Conservation (phyloP, 768 basidiomycete species). For the Boletus huronensis region DNA sequence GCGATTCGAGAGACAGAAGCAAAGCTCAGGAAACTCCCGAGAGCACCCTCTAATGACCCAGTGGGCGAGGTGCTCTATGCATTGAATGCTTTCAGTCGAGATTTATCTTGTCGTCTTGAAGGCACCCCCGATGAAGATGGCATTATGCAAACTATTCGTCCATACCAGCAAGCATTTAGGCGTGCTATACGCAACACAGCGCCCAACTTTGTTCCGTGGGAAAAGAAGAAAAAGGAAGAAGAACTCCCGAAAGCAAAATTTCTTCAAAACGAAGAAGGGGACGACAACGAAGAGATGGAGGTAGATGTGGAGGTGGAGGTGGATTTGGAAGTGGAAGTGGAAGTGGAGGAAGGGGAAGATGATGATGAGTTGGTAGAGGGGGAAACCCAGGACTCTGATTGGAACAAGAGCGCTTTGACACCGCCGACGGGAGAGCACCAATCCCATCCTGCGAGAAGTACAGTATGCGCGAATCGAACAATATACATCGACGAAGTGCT, state of each 20-base stretch:
- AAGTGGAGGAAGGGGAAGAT: neutral
- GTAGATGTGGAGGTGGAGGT: too few relatives aligned
- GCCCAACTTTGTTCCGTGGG: neutral
- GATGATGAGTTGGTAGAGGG: neutral
- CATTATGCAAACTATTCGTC: neutral
- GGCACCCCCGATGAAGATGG: neutral
- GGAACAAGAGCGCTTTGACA: neutral
- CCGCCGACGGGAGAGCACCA: neutral
- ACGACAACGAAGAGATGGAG: neutral
- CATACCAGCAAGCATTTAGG: neutral
- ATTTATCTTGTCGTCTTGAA: neutral
- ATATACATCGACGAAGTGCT: neutral
- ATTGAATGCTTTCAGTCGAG: neutral
- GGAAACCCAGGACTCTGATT: too few relatives aligned
- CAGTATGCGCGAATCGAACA: neutral
- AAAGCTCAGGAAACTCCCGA: neutral
- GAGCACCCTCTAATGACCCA: neutral
- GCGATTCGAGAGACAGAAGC: neutral
- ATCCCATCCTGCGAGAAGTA: neutral
- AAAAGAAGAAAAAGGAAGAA: neutral
- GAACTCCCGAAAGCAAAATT: neutral
- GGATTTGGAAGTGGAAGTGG: too few relatives aligned
- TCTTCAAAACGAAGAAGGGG: neutral
- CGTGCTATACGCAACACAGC: neutral
- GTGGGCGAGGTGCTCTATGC: neutral